These are phyloP conservation scores for Cryptococcus sp. DNA, from an alignment of 1,284 basidiomycete genomes.

Conservation along the genomic window DNA sequence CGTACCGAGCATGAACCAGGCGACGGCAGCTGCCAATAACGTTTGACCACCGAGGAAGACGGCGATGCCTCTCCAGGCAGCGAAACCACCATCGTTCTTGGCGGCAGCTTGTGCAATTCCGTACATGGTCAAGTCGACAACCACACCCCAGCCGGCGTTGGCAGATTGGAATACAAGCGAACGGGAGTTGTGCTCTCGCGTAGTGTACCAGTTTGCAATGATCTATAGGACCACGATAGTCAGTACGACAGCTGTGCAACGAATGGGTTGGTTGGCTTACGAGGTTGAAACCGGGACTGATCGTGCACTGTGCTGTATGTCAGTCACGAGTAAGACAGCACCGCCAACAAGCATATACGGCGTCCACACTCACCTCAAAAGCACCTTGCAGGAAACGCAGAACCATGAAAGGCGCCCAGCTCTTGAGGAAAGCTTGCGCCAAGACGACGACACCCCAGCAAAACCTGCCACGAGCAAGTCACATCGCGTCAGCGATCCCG, in stretches of 20 bases:
- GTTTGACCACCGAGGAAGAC: constrained; percentile 44
- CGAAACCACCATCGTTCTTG: constrained; percentile 26
- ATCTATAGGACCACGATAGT: neutral
- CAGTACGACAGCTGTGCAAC: neutral
- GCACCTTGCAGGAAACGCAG: constrained; percentile 41
- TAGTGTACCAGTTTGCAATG: constrained; percentile 31
- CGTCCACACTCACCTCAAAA: constrained; percentile 18
- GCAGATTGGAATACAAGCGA: constrained; percentile 27
- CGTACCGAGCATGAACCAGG: constrained; percentile 36
- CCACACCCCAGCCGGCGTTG: constrained; percentile 31
- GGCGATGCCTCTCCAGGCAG: constrained; percentile 35
- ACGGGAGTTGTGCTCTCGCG: constrained; percentile 30
- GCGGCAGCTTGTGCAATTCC: constrained; percentile 30
- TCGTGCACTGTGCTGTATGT: constrained; percentile 16
- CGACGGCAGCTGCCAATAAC: constrained; percentile 24
- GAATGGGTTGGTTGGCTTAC: constrained; percentile 14
- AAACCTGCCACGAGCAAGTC: constrained; percentile 9
- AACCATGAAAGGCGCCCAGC: constrained; percentile 36
- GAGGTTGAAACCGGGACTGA: constrained; percentile 33
- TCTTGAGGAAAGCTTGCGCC: constrained; percentile 32
- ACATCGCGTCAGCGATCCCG: neutral
- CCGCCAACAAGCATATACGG: no score
- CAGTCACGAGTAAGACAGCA: no score
- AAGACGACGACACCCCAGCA: constrained; percentile 38
- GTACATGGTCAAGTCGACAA: constrained; percentile 32